Conservation (phyloP, 139 green algal species). For the Coelastrella sp. region DNA sequence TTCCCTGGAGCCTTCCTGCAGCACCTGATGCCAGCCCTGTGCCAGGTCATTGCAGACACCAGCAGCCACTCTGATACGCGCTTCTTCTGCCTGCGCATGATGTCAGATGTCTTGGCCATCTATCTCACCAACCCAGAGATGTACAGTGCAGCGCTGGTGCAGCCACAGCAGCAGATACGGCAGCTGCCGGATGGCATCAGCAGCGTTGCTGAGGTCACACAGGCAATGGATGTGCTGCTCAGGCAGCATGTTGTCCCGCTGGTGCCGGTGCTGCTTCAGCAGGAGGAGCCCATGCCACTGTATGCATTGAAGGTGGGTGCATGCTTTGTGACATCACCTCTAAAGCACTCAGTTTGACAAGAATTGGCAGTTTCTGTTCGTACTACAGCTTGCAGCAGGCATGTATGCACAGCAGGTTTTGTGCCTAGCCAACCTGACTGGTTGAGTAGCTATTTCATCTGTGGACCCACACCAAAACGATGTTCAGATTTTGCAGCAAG, state of each 20-base stretch:
- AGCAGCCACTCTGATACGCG: slow-evolving; percentile 73
- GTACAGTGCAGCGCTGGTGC: slow-evolving; percentile 42
- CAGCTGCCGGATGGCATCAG: neutral
- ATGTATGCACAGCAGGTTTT: neutral
- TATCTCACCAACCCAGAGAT: slow-evolving; percentile 62
- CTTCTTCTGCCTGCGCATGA: slow-evolving; percentile 91
- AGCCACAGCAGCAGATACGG: slow-evolving; percentile 40
- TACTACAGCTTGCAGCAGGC: neutral
- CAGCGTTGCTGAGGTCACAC: slow-evolving; percentile 8
- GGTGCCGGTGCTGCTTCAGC: slow-evolving; percentile 84
- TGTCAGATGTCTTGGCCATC: slow-evolving; percentile 76
- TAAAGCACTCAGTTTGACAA: neutral
- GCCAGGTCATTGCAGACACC: slow-evolving; percentile 59
- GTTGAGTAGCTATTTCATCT: neutral
- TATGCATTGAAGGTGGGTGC: slow-evolving; percentile 88
- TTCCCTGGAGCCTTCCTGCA: slow-evolving; percentile 60
- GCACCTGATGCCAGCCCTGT: slow-evolving; percentile 80
- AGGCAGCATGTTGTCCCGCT: slow-evolving; percentile 77
- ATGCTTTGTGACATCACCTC: neutral
- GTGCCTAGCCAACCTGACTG: neutral
- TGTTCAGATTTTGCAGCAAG: neutral
- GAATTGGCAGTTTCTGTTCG: no score
- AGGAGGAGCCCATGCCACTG: slow-evolving; percentile 92
- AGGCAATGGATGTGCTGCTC: slow-evolving; percentile 71
- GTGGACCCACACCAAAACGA: neutral